A percentile compares a stretch with the other conserved stretches of the same genome.
Conservation (phyloP, 192 early-diverging fungal species). For the Lunasporangiospora selenospora region DNA sequence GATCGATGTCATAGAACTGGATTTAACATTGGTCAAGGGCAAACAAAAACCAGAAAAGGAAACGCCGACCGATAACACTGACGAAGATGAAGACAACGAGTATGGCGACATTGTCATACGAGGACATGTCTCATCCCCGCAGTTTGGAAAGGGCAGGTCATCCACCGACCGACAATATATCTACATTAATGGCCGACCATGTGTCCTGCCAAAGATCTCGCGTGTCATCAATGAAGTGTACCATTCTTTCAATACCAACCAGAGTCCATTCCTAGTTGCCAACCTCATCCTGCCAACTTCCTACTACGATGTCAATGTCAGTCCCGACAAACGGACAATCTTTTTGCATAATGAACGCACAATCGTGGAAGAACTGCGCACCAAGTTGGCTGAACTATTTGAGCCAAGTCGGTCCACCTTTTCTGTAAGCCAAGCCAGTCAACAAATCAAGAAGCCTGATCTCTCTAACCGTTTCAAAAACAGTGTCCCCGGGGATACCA, state of each 20-base stretch:
- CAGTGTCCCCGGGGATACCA: no score
- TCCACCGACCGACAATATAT: conserved; percentile 85
- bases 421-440: conserved; percentile 30
- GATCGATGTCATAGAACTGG: conserved; percentile 54
- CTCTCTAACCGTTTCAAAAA: conserved; percentile 4
- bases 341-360: conserved; percentile 80
- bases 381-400: conserved; percentile 54
- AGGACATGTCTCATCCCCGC: conserved; percentile 70
- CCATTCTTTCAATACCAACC: conserved; percentile 65
- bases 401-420: conserved; percentile 66
- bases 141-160: conserved; percentile 71
- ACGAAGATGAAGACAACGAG: conserved; percentile 7
- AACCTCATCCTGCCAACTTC: conserved; percentile 66
- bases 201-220: conserved; percentile 80
- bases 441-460: conserved; percentile 39
- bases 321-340: conserved; percentile 93
- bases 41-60: background rate
- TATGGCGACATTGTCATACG: conserved; percentile 24
- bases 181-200: conserved; percentile 91
- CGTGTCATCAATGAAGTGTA: conserved; percentile 87
- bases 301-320: conserved; percentile 90
- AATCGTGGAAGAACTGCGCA: conserved; percentile 59
- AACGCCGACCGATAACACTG: background rate
- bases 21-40: conserved; percentile 47
- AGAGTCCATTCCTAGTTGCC: conserved; percentile 82